Percentiles rank a stretch among this genome's conserved stretches.
These are phyloP conservation scores for Verruconis gallopava DNA, from an alignment of 2,329 filamentous ascomycete species.

Conservation along the genomic window DNA sequence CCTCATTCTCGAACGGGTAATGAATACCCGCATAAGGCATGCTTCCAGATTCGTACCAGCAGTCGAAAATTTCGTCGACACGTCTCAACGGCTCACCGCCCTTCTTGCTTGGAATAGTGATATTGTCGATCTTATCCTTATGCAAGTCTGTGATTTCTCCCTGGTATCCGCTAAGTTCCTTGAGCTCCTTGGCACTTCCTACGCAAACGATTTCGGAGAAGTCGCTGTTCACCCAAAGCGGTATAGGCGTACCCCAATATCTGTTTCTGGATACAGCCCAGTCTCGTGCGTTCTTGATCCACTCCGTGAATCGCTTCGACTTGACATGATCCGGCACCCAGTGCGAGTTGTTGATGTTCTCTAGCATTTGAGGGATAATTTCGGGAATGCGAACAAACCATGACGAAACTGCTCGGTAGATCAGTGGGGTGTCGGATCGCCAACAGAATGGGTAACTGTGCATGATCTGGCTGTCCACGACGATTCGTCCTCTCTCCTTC, in stretches of 20 bases:
- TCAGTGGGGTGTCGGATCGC: constrained; percentile 87
- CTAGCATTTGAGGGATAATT: constrained; percentile 76
- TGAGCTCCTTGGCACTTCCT: constrained; percentile 73
- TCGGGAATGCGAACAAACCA: constrained; percentile 89
- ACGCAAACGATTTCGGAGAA: constrained; percentile 75
- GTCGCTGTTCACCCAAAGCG: constrained; percentile 85
- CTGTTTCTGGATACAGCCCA: constrained; percentile 93
- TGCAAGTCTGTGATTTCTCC: constrained; percentile 79
- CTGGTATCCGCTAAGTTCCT: constrained; percentile 71
- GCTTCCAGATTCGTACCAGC: constrained; percentile 91
- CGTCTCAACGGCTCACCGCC: constrained; percentile 74
- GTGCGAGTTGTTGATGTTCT: constrained; percentile 76
- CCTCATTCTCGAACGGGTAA: constrained; percentile 82
- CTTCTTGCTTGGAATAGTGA: constrained; percentile 82
- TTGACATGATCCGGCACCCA: constrained; percentile 90
- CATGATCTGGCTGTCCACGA: constrained; percentile 75
- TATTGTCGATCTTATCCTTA: constrained; percentile 82
- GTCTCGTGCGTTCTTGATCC: constrained; percentile 82
- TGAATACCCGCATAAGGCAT: constrained; percentile 91
- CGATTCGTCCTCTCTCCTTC: constrained; percentile 60
- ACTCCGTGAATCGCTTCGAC: constrained; percentile 79
- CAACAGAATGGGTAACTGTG: constrained; percentile 93
- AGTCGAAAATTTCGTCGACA: constrained; percentile 85
- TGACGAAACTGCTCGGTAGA: constrained; percentile 80
- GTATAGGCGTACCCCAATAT: constrained; percentile 91